Base-by-base conservation (phyloP, 2,329 filamentous ascomycete genomes). In the Fusarium penzigii region DNA sequence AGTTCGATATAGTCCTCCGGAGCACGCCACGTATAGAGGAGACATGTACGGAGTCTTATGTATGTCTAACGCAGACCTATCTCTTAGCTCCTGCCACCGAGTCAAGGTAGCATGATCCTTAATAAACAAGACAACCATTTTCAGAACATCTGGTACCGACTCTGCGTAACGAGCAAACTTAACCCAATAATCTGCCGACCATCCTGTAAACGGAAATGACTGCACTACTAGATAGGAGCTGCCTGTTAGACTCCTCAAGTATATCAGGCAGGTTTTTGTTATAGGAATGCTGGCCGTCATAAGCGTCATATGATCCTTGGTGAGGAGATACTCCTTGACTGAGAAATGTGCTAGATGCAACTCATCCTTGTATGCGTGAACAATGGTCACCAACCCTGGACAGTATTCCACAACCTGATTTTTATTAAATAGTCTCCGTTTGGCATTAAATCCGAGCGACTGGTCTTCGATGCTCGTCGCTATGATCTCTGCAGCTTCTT, bases 271-370 rank as follows among this genome's bases (percentile, higher is more conserved):
- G 3, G 55, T 64, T 43, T 10, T 58, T 3, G 57, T 55, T 29
- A 65, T 64, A 13, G 38, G 17, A 46, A 56, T 52, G 32, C 51
- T 56, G 14, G 59, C 50, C 39, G 6, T 55, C 12, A 36, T 1
- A 4, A 51, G 29, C 3, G 44, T 17, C 13, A 59, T 53, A 17
- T 48, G 39, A 3, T n/a, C 32, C 6, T 49, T 2, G 12, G 25
- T 14, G 4, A 59, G 40, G 29, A 67, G 56, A 25, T 57, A 65
- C 40, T 67, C 59, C 20, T 64, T 62, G 2, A 66, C 62, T 0
- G 65, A 64, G 16, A 64, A 59, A 14, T 67, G 62, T 10, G 64
- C 52, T 12, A 68, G 48, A 5, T 64, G 63, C 1, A 68, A 49
- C 39, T 62, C 55, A 6, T 50, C 16, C 2, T 16, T 16, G 3